Conservation (phyloP, 306 rosid species). For the Gleditsia sinensis region DNA sequence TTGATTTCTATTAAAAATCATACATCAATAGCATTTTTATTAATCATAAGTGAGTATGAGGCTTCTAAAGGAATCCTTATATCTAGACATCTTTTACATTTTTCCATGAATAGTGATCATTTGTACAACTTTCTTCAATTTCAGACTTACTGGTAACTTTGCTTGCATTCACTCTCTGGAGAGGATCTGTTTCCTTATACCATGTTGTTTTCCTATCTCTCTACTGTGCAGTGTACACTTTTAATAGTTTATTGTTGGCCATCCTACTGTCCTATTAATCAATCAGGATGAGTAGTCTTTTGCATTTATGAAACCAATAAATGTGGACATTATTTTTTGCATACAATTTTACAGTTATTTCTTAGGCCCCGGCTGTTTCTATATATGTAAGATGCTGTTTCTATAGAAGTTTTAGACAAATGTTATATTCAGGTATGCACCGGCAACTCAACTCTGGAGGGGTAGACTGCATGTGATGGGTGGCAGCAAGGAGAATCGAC, state of each 20-base stretch:
- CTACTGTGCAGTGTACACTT: neutral
- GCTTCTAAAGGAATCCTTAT: neutral
- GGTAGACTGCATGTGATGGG: slow-evolving; percentile 99
- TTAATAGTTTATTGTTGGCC: neutral
- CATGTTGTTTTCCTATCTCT: neutral
- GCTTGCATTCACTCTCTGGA: neutral
- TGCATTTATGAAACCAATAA: neutral
- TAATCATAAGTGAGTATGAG: too few species aligned
- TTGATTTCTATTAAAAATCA: slow-evolving; percentile 15
- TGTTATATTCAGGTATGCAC: slow-evolving; percentile 73
- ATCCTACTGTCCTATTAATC: neutral
- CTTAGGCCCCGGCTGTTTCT: too few species aligned
- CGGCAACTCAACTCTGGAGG: slow-evolving; percentile 97
- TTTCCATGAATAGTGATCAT: too few species aligned
- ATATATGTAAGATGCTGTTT: too few species aligned
- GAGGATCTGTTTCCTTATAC: neutral
- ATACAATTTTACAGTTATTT: too few species aligned
- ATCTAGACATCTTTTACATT: too few species aligned
- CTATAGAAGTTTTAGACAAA: slow-evolving; percentile 27
- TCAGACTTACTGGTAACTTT: neutral
- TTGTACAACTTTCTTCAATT: neutral
- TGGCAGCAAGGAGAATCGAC: slow-evolving; percentile 96
- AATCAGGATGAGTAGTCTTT: neutral
- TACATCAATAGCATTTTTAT: neutral
- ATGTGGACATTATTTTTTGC: neutral